A percentile compares a stretch with the other conserved stretches of the same genome.
These are phyloP conservation scores for Salvia sclarea DNA, from an alignment of 305 asterid species.

Conservation along the genomic window DNA sequence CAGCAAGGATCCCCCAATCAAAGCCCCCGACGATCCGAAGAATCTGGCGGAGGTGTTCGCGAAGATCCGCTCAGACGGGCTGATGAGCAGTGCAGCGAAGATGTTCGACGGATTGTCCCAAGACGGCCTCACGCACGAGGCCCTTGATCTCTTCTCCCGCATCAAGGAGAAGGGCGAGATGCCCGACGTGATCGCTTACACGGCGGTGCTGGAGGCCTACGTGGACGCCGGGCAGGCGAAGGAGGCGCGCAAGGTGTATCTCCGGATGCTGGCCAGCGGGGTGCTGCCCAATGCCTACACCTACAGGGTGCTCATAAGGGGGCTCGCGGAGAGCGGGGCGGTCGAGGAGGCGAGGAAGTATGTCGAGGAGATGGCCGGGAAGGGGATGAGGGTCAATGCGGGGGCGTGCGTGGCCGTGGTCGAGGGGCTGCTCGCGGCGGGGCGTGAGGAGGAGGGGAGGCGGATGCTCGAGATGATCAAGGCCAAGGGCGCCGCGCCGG, in stretches of 20 bases:
- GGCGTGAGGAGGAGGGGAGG: constrained; percentile 53
- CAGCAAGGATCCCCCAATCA: constrained; percentile 49
- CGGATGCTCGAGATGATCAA: constrained; percentile 65
- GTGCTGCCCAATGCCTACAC: constrained; percentile 78
- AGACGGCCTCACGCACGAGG: constrained; percentile 86
- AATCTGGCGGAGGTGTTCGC: constrained; percentile 81
- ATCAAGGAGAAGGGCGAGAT: constrained; percentile 71
- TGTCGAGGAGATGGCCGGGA: constrained; percentile 69
- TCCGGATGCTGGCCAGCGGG: constrained; percentile 74
- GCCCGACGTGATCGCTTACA: constrained; percentile 89
- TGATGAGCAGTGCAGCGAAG: constrained; percentile 72
- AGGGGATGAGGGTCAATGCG: constrained; percentile 63
- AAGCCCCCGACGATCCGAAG: constrained; percentile 63
- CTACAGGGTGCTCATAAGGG: constrained; percentile 53
- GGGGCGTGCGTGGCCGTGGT: constrained; percentile 48
- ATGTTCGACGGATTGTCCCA: constrained; percentile 98
- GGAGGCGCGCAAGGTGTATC: constrained; percentile 62
- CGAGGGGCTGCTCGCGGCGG: constrained; percentile 56
- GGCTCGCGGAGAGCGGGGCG: constrained; percentile 55
- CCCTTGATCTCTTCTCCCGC: constrained; percentile 64
- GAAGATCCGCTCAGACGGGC: constrained; percentile 58
- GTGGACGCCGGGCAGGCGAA: constrained; percentile 63
- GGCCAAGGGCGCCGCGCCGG: constrained; percentile 58
- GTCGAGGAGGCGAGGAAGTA: constrained; percentile 59
- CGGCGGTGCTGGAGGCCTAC: constrained; percentile 87